Base-by-base conservation (phyloP, 176 grass and related monocot species). In the Otatea glauca region DNA sequence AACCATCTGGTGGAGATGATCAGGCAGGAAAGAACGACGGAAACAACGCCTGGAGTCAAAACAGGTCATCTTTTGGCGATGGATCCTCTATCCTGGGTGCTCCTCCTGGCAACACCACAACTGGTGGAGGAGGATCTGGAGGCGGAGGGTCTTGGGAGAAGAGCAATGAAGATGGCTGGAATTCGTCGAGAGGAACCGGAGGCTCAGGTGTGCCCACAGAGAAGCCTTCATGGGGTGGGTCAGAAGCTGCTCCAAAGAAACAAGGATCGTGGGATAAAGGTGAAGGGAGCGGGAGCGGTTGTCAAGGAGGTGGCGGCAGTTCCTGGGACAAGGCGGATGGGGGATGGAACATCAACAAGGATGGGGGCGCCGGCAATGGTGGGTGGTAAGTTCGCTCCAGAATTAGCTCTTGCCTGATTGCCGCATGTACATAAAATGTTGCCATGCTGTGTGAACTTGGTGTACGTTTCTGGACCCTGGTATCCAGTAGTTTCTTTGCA, bases 281-380 rank as follows among this genome's bases (percentile, higher is more conserved):
- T 0, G 65, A 79, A 27, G 78, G 66, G 66, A 78, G 73, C 9
- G 37, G 72, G 21, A 61, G 50, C 6, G 37, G 72, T 21, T 53
- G 41, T 68, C 88, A 87, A 66, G 79, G 71, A 20, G 59, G 78
- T 0, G 72, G 69, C 11, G 23, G 88, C 74, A 79, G 60, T 68
- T 78, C 88, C 41, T 87, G 84, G 88, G 84, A 83, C 68, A 86
- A 90, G 70, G 58, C 60, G 0, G 74, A 34, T 74, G 79, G 68
- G 4, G 73, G 65, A 24, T 50, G 84, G 79, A 65, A 60, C 66
- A 69, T 53, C 67, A 78, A 34, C 77, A 83, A 90, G 84, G 67
- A 67, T 4, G 29, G 14, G 4, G 58, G 32, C 8, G 24, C 45
- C 2, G 38, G 66, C 27, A 43, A 54, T 50, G 59, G 29, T 12